These are phyloP conservation scores for Coemansia guatemalensis DNA, from an alignment of 192 early-diverging fungal genomes.

Conservation along the genomic window DNA sequence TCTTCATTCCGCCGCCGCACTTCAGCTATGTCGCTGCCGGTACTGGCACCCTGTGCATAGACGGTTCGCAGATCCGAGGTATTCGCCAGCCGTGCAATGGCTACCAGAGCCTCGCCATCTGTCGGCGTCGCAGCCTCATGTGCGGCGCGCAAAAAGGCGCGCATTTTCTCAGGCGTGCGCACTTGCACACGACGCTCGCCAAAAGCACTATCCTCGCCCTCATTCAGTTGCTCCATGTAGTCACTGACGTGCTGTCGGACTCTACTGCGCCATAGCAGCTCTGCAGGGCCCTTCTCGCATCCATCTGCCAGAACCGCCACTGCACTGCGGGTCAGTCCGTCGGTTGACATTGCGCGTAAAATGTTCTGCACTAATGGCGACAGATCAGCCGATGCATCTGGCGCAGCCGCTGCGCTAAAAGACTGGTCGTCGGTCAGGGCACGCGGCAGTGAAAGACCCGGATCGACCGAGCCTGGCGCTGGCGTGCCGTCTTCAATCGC, in stretches of 20 bases:
- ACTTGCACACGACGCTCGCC: conserved; percentile 56
- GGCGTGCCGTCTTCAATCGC: conserved; percentile 32
- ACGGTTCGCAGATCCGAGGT: conserved; percentile 32
- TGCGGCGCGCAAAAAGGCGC: conserved; percentile 17
- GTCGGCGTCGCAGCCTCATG: conserved; percentile 28
- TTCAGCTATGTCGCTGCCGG: conserved; percentile 21
- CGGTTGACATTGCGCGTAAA: conserved; percentile 18
- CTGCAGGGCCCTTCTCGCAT: conserved; percentile 23
- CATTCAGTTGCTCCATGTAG: conserved; percentile 24
- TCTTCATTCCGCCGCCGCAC: conserved; percentile 37
- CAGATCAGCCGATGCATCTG: background rate
- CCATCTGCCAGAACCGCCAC: conserved; percentile 37
- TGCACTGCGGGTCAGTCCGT: conserved; percentile 6
- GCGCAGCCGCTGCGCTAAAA: background rate
- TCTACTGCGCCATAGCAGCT: conserved; percentile 41
- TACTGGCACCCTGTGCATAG: conserved; percentile 12
- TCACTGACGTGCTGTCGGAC: conserved; percentile 27
- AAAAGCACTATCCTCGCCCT: conserved; percentile 38
- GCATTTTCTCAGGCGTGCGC: conserved; percentile 63
- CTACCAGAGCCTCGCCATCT: conserved; percentile 10
- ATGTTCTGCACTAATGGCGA: conserved; percentile 31
- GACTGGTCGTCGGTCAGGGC: conserved; percentile 6
- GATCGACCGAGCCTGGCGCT: conserved; percentile 11
- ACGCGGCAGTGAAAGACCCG: background rate
- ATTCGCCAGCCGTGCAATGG: conserved; percentile 23